Evolutionary conservation across 139 green algal genomes (phyloP).

Genomic region (Pedinophyceae sp.): DNA sequence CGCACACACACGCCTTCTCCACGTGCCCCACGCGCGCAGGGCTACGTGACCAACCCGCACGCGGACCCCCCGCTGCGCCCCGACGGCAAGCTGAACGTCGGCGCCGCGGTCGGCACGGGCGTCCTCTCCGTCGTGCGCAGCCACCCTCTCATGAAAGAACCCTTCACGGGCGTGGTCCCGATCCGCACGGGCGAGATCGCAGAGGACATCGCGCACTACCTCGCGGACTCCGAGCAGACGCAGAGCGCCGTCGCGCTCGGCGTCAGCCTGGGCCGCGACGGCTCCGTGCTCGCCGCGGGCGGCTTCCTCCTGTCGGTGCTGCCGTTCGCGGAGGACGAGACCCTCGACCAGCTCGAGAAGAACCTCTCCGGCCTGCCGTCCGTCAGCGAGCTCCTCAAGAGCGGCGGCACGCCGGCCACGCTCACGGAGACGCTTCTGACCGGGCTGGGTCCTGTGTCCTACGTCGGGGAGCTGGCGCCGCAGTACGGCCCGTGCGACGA

Average conservation of each 20-base stretch:
- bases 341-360: conserved; percentile 48
- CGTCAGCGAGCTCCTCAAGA: conserved; percentile 44
- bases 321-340: conserved; percentile 76
- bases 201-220: conserved; percentile 78
- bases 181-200: conserved; percentile 56
- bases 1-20: too few relatives aligned
- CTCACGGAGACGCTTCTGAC: conserved; percentile 17
- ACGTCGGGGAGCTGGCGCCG: conserved; percentile 1
- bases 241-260: conserved; percentile 71
- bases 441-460: conserved; percentile 3
- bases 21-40: too few relatives aligned
- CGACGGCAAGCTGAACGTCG: conserved; percentile 73
- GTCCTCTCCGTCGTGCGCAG: conserved; percentile 15
- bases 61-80: conserved; percentile 57
- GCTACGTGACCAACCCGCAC: conserved; percentile 40
- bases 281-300: conserved; percentile 40
- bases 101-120: conserved; percentile 39
- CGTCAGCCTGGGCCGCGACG: conserved; percentile 52
- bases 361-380: conserved; percentile 42
- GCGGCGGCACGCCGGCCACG: conserved; percentile 22
- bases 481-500: conserved; percentile 65
- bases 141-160: conserved; percentile 9
- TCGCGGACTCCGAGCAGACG: conserved; percentile 48
- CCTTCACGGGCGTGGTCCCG: conserved; percentile 48
- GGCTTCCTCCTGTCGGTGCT: conserved; percentile 75